These are phyloP conservation scores for Ceratobasidium sp. DNA, from an alignment of 1,284 basidiomycete genomes.

Conservation along the genomic window DNA sequence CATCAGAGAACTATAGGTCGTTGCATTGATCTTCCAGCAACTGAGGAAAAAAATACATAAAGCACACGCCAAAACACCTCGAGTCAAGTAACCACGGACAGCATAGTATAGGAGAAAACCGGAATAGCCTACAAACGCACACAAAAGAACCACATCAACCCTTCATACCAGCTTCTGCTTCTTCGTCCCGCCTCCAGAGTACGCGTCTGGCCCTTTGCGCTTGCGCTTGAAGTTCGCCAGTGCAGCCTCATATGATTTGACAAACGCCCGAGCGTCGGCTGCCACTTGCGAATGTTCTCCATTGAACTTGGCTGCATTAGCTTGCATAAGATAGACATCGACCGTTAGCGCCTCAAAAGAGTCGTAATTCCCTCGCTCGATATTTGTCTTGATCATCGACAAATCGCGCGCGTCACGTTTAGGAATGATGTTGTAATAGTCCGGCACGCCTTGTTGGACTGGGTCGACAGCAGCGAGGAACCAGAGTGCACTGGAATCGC, in stretches of 20 bases:
- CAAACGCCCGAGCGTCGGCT: conserved; percentile 55
- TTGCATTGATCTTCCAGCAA: neutral
- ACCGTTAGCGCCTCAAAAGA: conserved; percentile 79
- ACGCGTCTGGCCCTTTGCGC: conserved; percentile 42
- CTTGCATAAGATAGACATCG: conserved; percentile 85
- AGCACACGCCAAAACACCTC: neutral
- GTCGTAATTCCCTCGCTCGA: conserved; percentile 87
- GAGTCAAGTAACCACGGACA: neutral
- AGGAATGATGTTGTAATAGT: conserved; percentile 84
- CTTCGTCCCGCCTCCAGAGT: conserved; percentile 29
- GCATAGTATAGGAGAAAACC: neutral
- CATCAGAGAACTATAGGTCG: neutral
- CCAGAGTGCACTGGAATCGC: conserved; percentile 67
- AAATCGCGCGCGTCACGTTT: conserved; percentile 90
- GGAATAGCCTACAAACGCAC: neutral
- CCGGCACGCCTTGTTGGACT: conserved; percentile 78
- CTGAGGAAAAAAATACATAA: conserved; percentile 12
- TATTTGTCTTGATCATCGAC: conserved; percentile 80
- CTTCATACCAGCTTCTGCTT: conserved; percentile 45
- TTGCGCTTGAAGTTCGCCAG: conserved; percentile 47
- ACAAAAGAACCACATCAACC: conserved; percentile 9
- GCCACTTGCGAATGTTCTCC: conserved; percentile 81
- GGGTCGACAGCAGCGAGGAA: conserved; percentile 91
- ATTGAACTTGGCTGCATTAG: conserved; percentile 89
- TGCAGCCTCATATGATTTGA: conserved; percentile 51